A percentile compares a stretch with the other conserved stretches of the same genome.
Evolutionary conservation across 495 filamentous ascomycete species (phyloP).

Genomic region (Talaromyces wortmannii): DNA sequence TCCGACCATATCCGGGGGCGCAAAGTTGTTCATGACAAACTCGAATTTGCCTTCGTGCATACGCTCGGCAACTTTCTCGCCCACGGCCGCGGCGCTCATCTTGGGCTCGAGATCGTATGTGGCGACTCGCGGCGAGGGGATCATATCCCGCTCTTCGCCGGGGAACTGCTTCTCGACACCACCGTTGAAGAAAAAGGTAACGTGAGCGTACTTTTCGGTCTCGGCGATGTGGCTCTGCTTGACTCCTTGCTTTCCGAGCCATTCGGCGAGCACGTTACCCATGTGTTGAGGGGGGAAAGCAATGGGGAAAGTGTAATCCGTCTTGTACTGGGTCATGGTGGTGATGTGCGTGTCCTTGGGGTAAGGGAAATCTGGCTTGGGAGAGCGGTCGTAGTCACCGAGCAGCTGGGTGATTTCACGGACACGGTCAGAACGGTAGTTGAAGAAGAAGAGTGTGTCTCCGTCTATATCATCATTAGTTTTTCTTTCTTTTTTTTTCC

Average conservation of each 20-base stretch:
- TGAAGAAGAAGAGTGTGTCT: conserved; percentile 99
- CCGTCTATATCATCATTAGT: conserved; percentile 46
- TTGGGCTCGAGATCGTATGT: conserved; percentile 95
- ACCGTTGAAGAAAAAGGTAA: conserved; percentile 99
- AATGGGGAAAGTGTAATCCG: conserved; percentile 84
- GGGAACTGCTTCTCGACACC: conserved; percentile 96
- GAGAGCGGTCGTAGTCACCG: conserved; percentile 84
- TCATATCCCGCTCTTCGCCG: conserved; percentile 76
- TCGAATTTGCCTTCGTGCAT: conserved; percentile 76
- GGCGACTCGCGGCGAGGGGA: conserved; percentile 69
- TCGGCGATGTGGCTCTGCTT: conserved; percentile 95
- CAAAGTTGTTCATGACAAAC: conserved; percentile 99
- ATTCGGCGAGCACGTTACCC: conserved; percentile 95
- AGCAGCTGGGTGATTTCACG: conserved; percentile 94
- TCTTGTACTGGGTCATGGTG: conserved; percentile 99
- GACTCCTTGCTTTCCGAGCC: conserved; percentile 77
- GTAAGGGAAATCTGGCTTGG: conserved; percentile 86
- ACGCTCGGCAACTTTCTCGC: conserved; percentile 76
- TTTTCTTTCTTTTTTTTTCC: not conserved
- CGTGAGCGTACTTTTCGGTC: conserved; percentile 99
- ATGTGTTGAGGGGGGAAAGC: conserved; percentile 94
- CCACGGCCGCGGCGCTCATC: conserved; percentile 89
- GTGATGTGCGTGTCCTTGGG: conserved; percentile 85
- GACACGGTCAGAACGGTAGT: conserved; percentile 98
- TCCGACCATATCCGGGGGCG: conserved; percentile 98